These are phyloP conservation scores for Strobilomyces confusus DNA, from an alignment of 768 basidiomycete genomes.

Conservation along the genomic window DNA sequence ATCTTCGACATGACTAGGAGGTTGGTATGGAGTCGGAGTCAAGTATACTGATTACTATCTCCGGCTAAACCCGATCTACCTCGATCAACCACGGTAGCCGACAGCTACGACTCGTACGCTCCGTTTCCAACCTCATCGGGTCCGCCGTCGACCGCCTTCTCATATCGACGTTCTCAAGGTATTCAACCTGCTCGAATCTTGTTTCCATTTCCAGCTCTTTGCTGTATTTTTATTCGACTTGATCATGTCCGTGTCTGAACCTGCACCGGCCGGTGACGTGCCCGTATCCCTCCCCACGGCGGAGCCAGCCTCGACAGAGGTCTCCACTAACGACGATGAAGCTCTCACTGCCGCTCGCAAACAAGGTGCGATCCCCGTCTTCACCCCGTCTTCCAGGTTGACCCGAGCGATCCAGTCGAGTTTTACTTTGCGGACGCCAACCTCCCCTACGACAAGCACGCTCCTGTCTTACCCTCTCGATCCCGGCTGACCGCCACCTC, in stretches of 20 bases:
- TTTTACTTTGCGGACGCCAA: conserved; percentile 98
- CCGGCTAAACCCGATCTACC: conserved; percentile 4
- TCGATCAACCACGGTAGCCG: not conserved
- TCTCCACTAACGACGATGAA: conserved; percentile 33
- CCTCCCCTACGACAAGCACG: conserved; percentile 83
- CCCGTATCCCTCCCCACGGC: not conserved
- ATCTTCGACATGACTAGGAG: no score
- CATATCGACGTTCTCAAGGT: not conserved
- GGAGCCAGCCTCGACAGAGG: conserved; percentile 11
- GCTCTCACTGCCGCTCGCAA: conserved; percentile 47
- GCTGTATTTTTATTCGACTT: conserved; percentile 3
- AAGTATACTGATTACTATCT: not conserved
- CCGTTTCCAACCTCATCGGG: not conserved
- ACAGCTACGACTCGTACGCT: no score
- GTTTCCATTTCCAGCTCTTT: not conserved
- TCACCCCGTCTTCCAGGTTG: not conserved
- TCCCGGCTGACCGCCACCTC: not conserved
- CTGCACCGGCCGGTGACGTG: conserved; percentile 1
- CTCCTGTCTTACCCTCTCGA: not conserved
- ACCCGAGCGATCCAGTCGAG: conserved; percentile 54
- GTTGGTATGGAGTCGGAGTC: no score
- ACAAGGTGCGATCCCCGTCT: conserved; percentile 43
- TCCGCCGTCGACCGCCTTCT: not conserved
- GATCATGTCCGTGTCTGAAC: conserved; percentile 23
- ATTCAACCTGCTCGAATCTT: not conserved